These are phyloP conservation scores for Kappamyces sp. DNA, from an alignment of 192 early-diverging fungal genomes.

Conservation along the genomic window DNA sequence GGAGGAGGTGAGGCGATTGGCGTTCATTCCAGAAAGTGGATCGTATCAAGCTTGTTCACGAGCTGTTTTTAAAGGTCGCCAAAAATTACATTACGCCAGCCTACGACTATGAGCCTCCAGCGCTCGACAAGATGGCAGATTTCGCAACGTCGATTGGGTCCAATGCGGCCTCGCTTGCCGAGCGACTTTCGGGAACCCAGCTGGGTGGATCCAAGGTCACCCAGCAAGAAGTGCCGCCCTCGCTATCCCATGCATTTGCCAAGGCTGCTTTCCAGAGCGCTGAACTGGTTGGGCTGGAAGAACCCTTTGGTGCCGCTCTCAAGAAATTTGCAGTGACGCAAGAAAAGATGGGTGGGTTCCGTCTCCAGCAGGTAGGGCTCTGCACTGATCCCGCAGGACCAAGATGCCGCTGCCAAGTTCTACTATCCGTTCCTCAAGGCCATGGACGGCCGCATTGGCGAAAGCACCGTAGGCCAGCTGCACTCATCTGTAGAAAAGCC, in stretches of 20 bases:
- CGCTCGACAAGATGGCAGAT: constrained; percentile 66
- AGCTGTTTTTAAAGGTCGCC: constrained; percentile 64
- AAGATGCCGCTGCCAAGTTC: constrained; percentile 65
- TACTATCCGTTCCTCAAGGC: constrained; percentile 66
- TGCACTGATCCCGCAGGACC: constrained; percentile 45
- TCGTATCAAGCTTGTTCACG: constrained; percentile 62
- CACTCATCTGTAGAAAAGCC: constrained; percentile 51
- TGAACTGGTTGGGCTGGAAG: constrained; percentile 65
- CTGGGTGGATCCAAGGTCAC: constrained; percentile 22
- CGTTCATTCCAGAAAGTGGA: constrained; percentile 62
- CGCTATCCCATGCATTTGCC: constrained; percentile 66
- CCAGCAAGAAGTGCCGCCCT: constrained; percentile 35
- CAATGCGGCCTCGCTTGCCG: constrained; percentile 52
- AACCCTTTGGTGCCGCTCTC: constrained; percentile 79
- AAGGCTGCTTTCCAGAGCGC: constrained; percentile 62
- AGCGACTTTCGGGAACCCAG: constrained; percentile 35
- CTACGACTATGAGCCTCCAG: constrained; percentile 68
- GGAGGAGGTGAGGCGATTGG: constrained; percentile 58
- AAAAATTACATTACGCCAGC: constrained; percentile 66
- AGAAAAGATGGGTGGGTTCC: constrained; percentile 77
- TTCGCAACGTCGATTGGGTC: constrained; percentile 62
- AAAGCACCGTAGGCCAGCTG: constrained; percentile 55
- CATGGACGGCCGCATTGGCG: constrained; percentile 65
- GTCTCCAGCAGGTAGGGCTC: constrained; percentile 42
- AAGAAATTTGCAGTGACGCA: constrained; percentile 79